Percentiles rank a stretch among this genome's conserved stretches.
Evolutionary conservation across 1,139 yeast genomes (phyloP).

Genomic region (Hemisphaericaspora lyxosophila): DNA sequence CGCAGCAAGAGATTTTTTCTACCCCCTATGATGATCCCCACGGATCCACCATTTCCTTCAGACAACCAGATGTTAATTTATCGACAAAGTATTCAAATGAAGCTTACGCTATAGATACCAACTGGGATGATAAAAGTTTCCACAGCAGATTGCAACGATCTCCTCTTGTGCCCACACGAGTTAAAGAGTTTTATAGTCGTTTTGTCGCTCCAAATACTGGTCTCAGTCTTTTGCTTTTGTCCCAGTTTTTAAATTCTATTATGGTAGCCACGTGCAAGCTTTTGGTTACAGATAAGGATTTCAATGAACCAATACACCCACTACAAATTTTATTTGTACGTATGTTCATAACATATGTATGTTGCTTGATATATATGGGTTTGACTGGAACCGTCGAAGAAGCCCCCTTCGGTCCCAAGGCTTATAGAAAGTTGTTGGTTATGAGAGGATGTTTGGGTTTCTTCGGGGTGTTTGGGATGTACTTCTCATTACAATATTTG

Average conservation of each 20-base stretch:
- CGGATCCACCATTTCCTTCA: background rate
- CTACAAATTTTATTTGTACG: slow-evolving; percentile 73
- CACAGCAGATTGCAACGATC: background rate
- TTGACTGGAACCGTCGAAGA: slow-evolving; percentile 51
- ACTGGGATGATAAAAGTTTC: background rate
- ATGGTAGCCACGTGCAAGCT: slow-evolving; percentile 78
- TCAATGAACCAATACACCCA: slow-evolving; percentile 64
- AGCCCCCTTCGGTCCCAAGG: slow-evolving; percentile 72
- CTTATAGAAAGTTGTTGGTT: slow-evolving; percentile 52
- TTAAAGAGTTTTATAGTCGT: slow-evolving; percentile 6
- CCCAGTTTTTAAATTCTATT: slow-evolving; percentile 71
- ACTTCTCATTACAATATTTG: slow-evolving; percentile 71
- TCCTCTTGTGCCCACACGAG: background rate
- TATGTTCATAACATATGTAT: slow-evolving; percentile 67
- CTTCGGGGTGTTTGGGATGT: slow-evolving; percentile 73
- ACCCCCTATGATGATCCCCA: background rate
- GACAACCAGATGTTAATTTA: background rate
- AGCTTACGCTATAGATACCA: background rate
- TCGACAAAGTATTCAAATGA: background rate
- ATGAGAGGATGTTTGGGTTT: slow-evolving; percentile 77
- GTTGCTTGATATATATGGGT: slow-evolving; percentile 57
- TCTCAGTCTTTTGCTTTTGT: slow-evolving; percentile 42
- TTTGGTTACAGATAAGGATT: slow-evolving; percentile 60
- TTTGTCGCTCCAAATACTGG: slow-evolving; percentile 33
- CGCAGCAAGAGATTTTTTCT: background rate